Base-by-base conservation (phyloP, 2,329 filamentous ascomycete genomes). In the Fusarium albosuccineum region DNA sequence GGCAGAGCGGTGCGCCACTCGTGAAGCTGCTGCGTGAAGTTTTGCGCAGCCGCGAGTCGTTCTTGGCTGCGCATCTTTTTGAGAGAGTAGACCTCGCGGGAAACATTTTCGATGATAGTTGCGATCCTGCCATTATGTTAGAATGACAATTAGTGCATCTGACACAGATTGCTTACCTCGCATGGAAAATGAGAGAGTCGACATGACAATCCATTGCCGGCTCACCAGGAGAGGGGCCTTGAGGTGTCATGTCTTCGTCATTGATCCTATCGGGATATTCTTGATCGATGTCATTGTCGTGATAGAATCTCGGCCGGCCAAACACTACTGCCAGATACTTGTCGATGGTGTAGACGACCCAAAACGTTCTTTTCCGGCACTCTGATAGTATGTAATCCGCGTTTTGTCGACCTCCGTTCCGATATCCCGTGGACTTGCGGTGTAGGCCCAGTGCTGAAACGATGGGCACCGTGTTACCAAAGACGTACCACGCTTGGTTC, bases 201-300 rank as follows among this genome's bases (percentile, higher is more conserved):
- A 86, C 81, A 51, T 83, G 80, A 41, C 84, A 85, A 17, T 86
- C 83, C 41, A 69, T 61, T 5, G 55, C 54, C 14, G 72, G 74
- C 33, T 79, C 75, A 4, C 61, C 40, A 7, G 73, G 49, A 5
- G 69, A 64, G 17, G 79, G 69, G 33, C 83, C 76, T 29, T 81
- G 73, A 36, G 80, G 69, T 1, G 82, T 79, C 75, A 89, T 82
- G 51, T 88, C 82, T 45, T 86, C 83, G 57, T 89, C 86, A 60
- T 87, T 86, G 37, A 87, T 80, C 5, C 78, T 64, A n/a, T 80
- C 80, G 0, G 87, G 87, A 27, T 86, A 80, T 13, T 85, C 82
- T 67, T 89, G 87, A 61, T 89, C 87, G 39, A 89, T 86, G 58
- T 90, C 87, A 49, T 89, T 86, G 54, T 89, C 86, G 60, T 88